phyloP scores from a whole-genome alignment of 2,329 filamentous ascomycete genomes.

The Cordyceps tenuipes region DNA sequence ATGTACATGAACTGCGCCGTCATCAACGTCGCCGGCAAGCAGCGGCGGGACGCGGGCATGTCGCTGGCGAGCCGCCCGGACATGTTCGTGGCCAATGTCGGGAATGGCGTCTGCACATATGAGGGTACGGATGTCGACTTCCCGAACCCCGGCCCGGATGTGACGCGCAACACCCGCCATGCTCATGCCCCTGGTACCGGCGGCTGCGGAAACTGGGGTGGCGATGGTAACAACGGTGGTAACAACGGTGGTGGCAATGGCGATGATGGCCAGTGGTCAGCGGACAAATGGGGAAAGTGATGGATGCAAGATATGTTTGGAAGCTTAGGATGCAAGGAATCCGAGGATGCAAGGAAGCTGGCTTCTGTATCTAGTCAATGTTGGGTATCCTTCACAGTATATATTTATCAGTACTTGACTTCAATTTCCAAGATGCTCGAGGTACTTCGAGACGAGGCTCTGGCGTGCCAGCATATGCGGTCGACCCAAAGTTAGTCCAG shows the following conservation, averaged over 20 bases:
- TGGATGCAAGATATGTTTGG: not conserved
- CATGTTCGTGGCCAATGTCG: constrained; percentile 60
- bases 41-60: constrained; percentile 12
- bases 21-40: constrained; percentile 36
- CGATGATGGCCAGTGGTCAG: not conserved
- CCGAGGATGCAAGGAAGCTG: no score
- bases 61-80: constrained; percentile 45
- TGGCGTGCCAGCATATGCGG: no score
- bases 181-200: constrained; percentile 9
- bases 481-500: no score
- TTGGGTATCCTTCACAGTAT: not conserved
- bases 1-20: constrained; percentile 65
- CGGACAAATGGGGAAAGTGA: not conserved
- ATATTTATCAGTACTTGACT: not conserved
- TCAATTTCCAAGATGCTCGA: no score
- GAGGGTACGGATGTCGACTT: constrained; percentile 51
- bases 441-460: no score
- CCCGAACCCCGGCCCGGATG: constrained; percentile 51
- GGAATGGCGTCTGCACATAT: constrained; percentile 45
- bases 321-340: no score
- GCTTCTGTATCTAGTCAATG: not conserved
- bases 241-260: no score
- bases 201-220: constrained; percentile 7
- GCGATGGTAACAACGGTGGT: not conserved
- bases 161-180: constrained; percentile 23